These are phyloP conservation scores for Pugionium cornutum DNA, from an alignment of 345 rosid species.

Conservation along the genomic window DNA sequence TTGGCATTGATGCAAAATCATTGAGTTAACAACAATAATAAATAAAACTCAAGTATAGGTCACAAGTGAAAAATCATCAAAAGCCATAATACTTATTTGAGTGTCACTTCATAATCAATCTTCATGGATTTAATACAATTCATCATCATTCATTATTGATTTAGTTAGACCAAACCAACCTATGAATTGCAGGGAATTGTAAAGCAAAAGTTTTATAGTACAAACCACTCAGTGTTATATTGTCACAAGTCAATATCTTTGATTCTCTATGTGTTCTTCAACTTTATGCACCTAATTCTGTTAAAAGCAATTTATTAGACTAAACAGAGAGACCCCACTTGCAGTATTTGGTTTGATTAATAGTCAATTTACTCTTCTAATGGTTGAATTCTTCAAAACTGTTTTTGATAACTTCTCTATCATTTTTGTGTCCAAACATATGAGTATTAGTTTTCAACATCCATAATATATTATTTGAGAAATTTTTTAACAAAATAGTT, in stretches of 20 bases:
- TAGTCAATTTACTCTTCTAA: conserved; percentile 22
- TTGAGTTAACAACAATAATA: conserved; percentile 5
- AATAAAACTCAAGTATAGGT: conserved; percentile 23
- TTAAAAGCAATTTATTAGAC: conserved; percentile 16
- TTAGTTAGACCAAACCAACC: conserved; percentile 38
- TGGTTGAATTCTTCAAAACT: conserved; percentile 31
- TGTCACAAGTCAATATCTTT: conserved; percentile 11
- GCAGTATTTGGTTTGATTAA: conserved; percentile 41
- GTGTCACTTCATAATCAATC: conserved; percentile 41
- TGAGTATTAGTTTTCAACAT: too few relatives aligned
- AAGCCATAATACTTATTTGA: conserved; percentile 23
- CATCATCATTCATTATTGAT: conserved; percentile 34
- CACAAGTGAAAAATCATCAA: conserved; percentile 25
- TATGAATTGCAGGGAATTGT: conserved; percentile 15
- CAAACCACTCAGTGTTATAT: conserved; percentile 5
- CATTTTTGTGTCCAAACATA: too few relatives aligned
- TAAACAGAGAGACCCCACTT: conserved; percentile 28
- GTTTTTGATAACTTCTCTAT: too few relatives aligned
- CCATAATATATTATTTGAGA: too few relatives aligned
- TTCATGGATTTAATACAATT: conserved; percentile 25
- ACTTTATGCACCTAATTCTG: conserved; percentile 32
- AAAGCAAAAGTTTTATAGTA: conserved; percentile 21
- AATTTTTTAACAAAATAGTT: too few relatives aligned
- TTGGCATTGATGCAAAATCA: conserved; percentile 31
- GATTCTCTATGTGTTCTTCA: conserved; percentile 19